Percentiles rank a stretch among this genome's conserved stretches.
Conservation (phyloP, 345 rosid species). For the Acer negundo region DNA sequence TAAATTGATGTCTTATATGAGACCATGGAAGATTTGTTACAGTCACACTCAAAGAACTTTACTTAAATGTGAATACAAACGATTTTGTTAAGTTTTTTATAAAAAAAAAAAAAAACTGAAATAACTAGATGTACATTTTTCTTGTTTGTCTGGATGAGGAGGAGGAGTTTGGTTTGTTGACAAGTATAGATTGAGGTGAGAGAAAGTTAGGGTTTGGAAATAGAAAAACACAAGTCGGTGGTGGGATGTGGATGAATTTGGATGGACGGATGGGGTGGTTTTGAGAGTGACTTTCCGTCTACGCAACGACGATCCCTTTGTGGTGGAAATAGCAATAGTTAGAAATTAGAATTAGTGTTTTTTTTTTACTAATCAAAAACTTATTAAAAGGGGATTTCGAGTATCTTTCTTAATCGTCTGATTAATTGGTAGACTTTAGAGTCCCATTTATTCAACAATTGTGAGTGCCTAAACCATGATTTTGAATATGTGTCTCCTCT, state of each 20-base stretch:
- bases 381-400: neutral
- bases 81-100: too few relatives aligned
- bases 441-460: slow-evolving; percentile 11
- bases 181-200: neutral
- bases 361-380: neutral
- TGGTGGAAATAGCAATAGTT: slow-evolving; percentile 15
- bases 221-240: slow-evolving; percentile 24
- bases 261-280: neutral
- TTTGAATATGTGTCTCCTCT: neutral
- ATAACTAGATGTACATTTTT: neutral
- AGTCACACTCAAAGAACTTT: too few relatives aligned
- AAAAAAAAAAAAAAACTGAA: too few relatives aligned
- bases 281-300: slow-evolving; percentile 39
- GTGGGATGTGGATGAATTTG: slow-evolving; percentile 13
- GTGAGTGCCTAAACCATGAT: slow-evolving; percentile 18
- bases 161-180: neutral
- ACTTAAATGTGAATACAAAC: neutral
- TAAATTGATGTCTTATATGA: too few relatives aligned
- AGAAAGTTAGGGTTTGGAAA: neutral
- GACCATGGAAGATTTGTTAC: too few relatives aligned
- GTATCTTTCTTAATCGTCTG: slow-evolving; percentile 17
- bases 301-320: slow-evolving; percentile 27
- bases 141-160: neutral
- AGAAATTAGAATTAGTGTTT: neutral
- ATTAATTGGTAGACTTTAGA: neutral